phyloP scores from a whole-genome alignment of 306 rosid genomes.

The Macrotyloma uniflorum region DNA sequence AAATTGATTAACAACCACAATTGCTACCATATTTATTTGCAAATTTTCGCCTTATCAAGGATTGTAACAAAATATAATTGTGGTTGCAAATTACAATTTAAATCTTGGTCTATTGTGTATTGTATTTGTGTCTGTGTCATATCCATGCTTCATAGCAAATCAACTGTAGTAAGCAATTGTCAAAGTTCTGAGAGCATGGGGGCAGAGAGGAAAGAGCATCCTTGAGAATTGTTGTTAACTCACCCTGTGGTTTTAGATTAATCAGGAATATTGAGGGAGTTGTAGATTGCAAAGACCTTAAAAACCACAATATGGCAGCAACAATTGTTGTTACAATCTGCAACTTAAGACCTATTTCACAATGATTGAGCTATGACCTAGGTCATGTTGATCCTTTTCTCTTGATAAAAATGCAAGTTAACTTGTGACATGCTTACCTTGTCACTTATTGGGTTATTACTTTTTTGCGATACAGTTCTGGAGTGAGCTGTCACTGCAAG shows the following conservation, averaged over 20 bases:
- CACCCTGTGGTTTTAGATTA: not conserved
- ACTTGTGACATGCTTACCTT: slow-evolving; percentile 24
- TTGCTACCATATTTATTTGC: not conserved
- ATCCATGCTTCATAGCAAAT: slow-evolving; percentile 10
- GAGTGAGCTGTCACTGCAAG: slow-evolving; percentile 73
- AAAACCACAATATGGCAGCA: not conserved
- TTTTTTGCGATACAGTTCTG: slow-evolving; percentile 71
- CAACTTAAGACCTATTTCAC: not conserved
- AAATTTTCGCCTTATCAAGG: not conserved
- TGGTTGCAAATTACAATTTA: not conserved
- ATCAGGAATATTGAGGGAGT: not conserved
- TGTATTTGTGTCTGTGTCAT: not conserved
- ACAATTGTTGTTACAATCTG: not conserved
- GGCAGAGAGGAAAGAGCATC: slow-evolving; percentile 16
- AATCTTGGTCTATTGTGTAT: not conserved
- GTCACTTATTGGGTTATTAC: slow-evolving; percentile 40
- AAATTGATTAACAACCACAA: not conserved
- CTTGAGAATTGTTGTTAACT: slow-evolving; percentile 16
- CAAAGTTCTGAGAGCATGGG: not conserved
- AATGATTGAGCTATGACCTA: slow-evolving; percentile 17
- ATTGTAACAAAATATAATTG: not conserved
- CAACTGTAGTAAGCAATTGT: slow-evolving; percentile 21
- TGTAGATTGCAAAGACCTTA: not conserved
- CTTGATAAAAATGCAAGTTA: slow-evolving; percentile 17
- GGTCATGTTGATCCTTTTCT: slow-evolving; percentile 18